Evolutionary conservation across 768 basidiomycete species (phyloP).

Genomic region (Daedalea quercina): DNA sequence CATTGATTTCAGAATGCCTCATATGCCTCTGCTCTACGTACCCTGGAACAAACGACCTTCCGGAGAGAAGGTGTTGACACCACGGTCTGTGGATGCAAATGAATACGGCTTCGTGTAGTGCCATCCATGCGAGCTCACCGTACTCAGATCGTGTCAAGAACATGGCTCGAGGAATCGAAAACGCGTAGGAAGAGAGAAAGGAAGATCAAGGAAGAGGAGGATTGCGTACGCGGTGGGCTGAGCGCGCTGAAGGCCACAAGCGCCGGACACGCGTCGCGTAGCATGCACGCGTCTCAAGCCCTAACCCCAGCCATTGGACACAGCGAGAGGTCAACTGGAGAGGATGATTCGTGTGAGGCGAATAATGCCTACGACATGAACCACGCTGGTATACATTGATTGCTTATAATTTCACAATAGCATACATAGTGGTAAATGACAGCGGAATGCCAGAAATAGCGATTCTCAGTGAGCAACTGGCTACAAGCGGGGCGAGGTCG

Average conservation of each 20-base stretch:
- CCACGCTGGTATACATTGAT: too few species aligned
- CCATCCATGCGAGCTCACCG: constrained; percentile 38
- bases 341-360: too few species aligned
- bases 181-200: neutral
- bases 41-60: constrained; percentile 99
- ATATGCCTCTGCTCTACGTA: constrained; percentile 25
- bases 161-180: constrained; percentile 39
- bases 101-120: too few species aligned
- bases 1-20: neutral
- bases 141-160: constrained; percentile 96
- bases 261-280: constrained; percentile 19
- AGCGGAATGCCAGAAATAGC: too few species aligned
- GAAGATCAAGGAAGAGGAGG: neutral
- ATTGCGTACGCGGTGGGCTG: constrained; percentile 8
- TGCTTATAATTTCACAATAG: too few species aligned
- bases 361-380: too few species aligned
- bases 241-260: neutral
- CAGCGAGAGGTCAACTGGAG: too few species aligned
- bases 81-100: constrained; percentile 58
- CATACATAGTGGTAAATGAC: too few species aligned
- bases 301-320: constrained; percentile 4
- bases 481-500: too few species aligned
- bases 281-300: neutral
- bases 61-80: constrained; percentile 98
- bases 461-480: too few species aligned